Evolutionary conservation across 2,329 filamentous ascomycete species (phyloP), one percentile per base, ranked within the genome.

Genomic region (Fusarium piperis): DNA sequence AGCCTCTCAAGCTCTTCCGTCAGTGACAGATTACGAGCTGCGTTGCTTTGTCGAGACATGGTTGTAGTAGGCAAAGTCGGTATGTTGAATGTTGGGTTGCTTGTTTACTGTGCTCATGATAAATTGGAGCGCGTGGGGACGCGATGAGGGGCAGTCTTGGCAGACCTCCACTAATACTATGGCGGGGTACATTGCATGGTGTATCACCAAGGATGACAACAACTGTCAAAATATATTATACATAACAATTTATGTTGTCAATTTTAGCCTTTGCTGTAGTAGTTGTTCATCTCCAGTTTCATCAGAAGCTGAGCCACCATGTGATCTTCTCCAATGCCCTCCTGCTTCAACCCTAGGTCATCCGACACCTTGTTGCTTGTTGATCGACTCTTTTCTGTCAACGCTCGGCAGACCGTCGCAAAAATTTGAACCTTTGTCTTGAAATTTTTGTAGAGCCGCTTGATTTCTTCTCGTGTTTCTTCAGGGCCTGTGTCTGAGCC

Each of bases 1-100:
- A 99, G 86, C 81, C 92, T 95, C 83, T 99, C 96, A 59, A 99
- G 87, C 86, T 99, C 96, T 80, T 99, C 96, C 0, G 95, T 97
- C 67, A 98, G 86, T 6, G 94, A 94, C 67, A 98, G 85, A 55
- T 83, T 87, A 68, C 89, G 84, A 44, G 85, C 81, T 3, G 87
- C 83, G 28, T 81, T 78, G 46, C 82, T 83, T 20, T 85, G 81
- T 62, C 84, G 84, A 73, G 87, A 85, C 87, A 90, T 89, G 39
- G 20, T 75, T 38, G 52, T 61, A 33, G 12, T 8, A 30, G 26
- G 28, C 32, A 36, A 46, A 39, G 39, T 65, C 60, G 57, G 36
- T 63, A 64, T 44, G 48, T 38, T 60, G 46, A 23, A 48, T 48
- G 44, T 48, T 41, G 62, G 32, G 18, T 23, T 52, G 23, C 23